Base-by-base conservation (phyloP, 371 early-diverging fungal genomes). In the Circinella minor region DNA sequence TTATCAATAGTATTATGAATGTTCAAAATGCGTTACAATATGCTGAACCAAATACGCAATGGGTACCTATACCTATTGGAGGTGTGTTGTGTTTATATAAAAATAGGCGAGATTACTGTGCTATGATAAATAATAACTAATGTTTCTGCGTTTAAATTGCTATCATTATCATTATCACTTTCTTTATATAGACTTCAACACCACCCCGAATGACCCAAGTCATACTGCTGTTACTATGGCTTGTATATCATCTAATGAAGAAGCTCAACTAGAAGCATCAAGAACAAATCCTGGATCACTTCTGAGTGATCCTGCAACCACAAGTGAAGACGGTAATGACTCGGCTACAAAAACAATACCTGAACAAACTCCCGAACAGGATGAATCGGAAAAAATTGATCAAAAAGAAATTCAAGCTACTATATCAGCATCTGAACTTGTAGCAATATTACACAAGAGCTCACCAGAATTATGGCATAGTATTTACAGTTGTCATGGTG, bases 151-250 rank as follows among this genome's bases (percentile, higher is more conserved):
- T 59, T 17, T n/a, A 27, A 27, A 27, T 27, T 27, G 27, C 1
- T 27, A 27, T 27, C 27, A 27, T 27, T 27, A 27, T 27, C 27
- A 27, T 15, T 48, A 14, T 49, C 27, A 36, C 36, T 27, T 55
- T n/a, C n/a, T n/a, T n/a, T n/a, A 14, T 47, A 20, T 65, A 81
- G 89, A 89, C 64, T 86, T 86, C 61, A 89, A 89, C 43, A 86
- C 87, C 1, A 76, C 81, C 0, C 89, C 88, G 9, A 75, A 75
- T 13, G 89, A 87, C 67, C 81, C 89, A 27, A 80, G 77, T 1
- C 77, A 82, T 68, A 65, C 71, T 9, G 57, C 71, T 6, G 43
- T 85, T 17, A 75, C 72, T 4, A 61, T 57, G 9, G 49, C 55
- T 15, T 14, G 61, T 7, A 49, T 85, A 11, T 63, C 71, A 7